Evolutionary conservation across 1,139 yeast genomes (phyloP).

Genomic region (Suhomyces bribrorum): DNA sequence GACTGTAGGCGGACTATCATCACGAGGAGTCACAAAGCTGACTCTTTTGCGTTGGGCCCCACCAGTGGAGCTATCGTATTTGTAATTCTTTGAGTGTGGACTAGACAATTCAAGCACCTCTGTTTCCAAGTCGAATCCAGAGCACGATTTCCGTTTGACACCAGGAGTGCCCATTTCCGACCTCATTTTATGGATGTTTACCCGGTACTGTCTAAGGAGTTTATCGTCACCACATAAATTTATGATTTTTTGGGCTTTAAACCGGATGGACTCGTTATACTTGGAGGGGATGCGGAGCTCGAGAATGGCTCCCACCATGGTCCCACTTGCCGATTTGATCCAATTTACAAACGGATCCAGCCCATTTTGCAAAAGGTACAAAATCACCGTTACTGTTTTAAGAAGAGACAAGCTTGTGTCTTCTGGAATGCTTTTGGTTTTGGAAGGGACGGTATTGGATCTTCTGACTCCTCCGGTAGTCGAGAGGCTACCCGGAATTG

Average conservation of each 20-base stretch:
- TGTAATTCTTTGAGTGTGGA: constrained; percentile 3
- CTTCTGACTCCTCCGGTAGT: background rate
- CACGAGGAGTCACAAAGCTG: background rate
- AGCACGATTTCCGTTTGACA: constrained; percentile 19
- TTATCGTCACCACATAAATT: constrained; percentile 30
- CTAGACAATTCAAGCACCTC: constrained; percentile 6
- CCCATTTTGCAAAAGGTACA: constrained; percentile 42
- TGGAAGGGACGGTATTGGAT: constrained; percentile 3
- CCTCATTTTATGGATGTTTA: constrained; percentile 41
- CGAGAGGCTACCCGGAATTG: constrained; percentile 1
- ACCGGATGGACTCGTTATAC: constrained; percentile 26
- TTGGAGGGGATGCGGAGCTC: constrained; percentile 12
- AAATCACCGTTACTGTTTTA: constrained; percentile 38
- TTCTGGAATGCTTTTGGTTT: constrained; percentile 2
- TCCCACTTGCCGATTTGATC: constrained; percentile 21
- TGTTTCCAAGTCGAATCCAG: constrained; percentile 5
- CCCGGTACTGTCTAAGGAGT: constrained; percentile 32
- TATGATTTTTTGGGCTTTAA: constrained; percentile 31
- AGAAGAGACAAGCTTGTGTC: constrained; percentile 25
- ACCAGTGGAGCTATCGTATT: background rate
- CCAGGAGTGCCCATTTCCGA: constrained; percentile 44
- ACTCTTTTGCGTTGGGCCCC: background rate
- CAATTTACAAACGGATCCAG: constrained; percentile 35
- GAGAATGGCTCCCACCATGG: constrained; percentile 14
- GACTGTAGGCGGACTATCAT: no score